These are phyloP conservation scores for Chytriomyces hyalinus DNA, from an alignment of 192 early-diverging fungal genomes.

Conservation along the genomic window DNA sequence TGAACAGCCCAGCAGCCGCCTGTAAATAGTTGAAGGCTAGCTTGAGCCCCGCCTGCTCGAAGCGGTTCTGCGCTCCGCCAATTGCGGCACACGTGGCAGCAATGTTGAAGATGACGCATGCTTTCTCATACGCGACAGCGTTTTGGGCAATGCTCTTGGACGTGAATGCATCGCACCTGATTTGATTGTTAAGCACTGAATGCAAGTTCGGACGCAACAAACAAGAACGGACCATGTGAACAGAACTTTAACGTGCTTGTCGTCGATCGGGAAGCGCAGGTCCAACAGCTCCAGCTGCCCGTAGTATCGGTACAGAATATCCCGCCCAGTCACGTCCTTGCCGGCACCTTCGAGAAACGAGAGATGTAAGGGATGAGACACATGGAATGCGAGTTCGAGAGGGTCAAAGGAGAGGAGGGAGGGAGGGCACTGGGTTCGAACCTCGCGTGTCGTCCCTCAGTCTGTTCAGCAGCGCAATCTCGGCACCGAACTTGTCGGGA, in stretches of 20 bases:
- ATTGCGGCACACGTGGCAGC: constrained; percentile 75
- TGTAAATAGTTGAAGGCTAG: constrained; percentile 90
- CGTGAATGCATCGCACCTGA: constrained; percentile 82
- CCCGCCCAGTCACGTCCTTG: constrained; percentile 89
- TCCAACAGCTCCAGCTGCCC: constrained; percentile 94
- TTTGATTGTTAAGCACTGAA: constrained; percentile 44
- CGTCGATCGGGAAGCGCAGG: constrained; percentile 91
- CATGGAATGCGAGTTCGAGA: background rate
- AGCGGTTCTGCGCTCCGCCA: constrained; percentile 75
- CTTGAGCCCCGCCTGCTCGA: constrained; percentile 76
- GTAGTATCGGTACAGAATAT: constrained; percentile 96
- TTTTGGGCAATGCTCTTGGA: constrained; percentile 78
- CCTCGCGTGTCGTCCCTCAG: constrained; percentile 95
- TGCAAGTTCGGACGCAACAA: background rate
- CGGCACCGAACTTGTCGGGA: constrained; percentile 84
- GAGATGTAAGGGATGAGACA: background rate
- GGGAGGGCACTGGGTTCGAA: background rate
- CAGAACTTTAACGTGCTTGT: constrained; percentile 83
- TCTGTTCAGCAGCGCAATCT: constrained; percentile 85
- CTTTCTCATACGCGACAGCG: constrained; percentile 97
- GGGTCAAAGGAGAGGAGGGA: too few relatives aligned
- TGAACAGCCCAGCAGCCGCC: constrained; percentile 87
- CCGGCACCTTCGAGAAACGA: constrained; percentile 61
- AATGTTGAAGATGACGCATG: constrained; percentile 93
- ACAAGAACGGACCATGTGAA: constrained; percentile 81